Evolutionary conservation across 371 early-diverging fungal species (phyloP), one percentile per base, ranked within the genome.

Genomic region (Mortierella sp.): DNA sequence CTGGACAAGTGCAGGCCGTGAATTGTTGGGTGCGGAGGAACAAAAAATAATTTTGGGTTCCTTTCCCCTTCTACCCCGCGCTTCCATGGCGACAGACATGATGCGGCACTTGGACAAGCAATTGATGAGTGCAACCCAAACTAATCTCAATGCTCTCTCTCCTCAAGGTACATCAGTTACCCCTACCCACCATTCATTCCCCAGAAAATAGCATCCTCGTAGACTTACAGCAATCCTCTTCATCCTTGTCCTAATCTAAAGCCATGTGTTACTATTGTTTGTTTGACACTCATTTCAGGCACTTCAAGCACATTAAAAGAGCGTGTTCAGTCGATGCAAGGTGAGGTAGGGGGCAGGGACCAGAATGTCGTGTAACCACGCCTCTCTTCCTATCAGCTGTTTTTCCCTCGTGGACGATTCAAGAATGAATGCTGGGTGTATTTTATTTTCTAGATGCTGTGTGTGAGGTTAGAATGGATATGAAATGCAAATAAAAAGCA

Each of bases 41-140:
- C 28, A 59, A 64, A 59, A 64, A 64, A 37, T 64, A 37, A 59
- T 59, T 59, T 64, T 64, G 67, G 67, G 67, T 64, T n/a, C 3
- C 44, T 71, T 26, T 9, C 48, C 51, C 48, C 11, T 69, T 14
- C 50, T 8, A 21, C 21, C 6, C 28, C 19, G n/a, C n/a, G n/a
- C 4, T 16, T 34, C 37, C 2, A 37, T 37, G 24, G 37, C 24
- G 37, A 34, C 21, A 37, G 19, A 34, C 11, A 37, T 9, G 21
- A 37, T 9, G 40, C 21, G 37, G 40, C 11, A 64, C 0, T 64
- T 40, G 3, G 67, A 37, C 67, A 24, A 19, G 3, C 31, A 59
- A 59, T 3, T 3, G 13, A 55, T 3, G 8, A 14, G 1, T 11
- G 53, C 53, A 53, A 21, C 21, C 53, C 53, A n/a, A n/a, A n/a